Evolutionary conservation across 2,329 filamentous ascomycete genomes (phyloP), one percentile per base, ranked within the genome.

Genomic region (Stagonosporopsis chrysanthemi): DNA sequence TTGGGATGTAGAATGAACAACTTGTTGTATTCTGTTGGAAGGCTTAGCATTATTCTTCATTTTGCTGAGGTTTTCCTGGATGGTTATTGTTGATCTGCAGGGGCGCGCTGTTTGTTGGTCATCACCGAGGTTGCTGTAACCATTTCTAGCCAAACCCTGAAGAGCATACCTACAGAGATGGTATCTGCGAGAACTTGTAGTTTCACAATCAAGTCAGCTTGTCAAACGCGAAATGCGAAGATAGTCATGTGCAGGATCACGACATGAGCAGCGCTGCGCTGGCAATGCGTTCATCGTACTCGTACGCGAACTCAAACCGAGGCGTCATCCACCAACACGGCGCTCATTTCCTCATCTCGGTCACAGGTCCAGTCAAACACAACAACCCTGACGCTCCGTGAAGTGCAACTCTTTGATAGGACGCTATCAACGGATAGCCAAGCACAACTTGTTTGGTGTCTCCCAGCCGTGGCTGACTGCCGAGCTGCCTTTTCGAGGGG

Each of bases 381-480:
- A 23, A 39, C 39, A 11, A 43, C 23, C 17, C 9, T 12, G 24
- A 48, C 33, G 15, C 19, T 29, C 26, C 15, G 31, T 15, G 36
- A 31, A 26, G 11, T 39, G 38, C 48, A 35, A 26, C 38, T 48
- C 15, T 35, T 48, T 48, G 48, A 57, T 57, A 52, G 48, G 54
- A 26, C 19, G 4, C 44, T 22, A 9, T 12, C 6, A n/a, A 8
- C n/a, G 38, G 39, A 39, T 49, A 49, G 48, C 39, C 38, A 35
- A 52, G 54, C 54, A 17, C 14, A 35, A 44, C n/a, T 40, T 24
- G 31, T 43, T 39, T 48, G 43, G 33, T 50, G 39, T 28, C 8
- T 11, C 31, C 41, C 54, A 57, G 54, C 54, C 49, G 31, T 52
- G 39, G 46, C 43, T 48, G 48, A n/a, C 17, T 28, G 28, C 42